phyloP scores from a whole-genome alignment of 1,139 yeast genomes.

The Sugiyamaella novakii region DNA sequence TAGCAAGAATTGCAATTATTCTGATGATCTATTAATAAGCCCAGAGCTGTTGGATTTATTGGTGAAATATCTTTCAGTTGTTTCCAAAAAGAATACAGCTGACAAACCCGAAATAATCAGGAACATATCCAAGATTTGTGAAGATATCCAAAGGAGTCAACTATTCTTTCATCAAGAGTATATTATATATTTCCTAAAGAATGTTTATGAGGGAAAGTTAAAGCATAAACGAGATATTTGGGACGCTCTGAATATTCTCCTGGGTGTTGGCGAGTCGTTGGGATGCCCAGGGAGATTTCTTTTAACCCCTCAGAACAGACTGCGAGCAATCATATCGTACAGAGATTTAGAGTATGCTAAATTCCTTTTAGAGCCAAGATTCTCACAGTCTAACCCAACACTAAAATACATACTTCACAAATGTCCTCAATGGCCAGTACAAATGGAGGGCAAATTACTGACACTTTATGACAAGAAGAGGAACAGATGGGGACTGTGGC shows the following conservation, averaged over 20 bases:
- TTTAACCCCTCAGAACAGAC: neutral
- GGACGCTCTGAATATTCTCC: conserved; percentile 3
- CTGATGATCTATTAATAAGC: neutral
- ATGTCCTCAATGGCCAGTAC: conserved; percentile 17
- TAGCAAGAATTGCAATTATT: neutral
- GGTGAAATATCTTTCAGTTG: neutral
- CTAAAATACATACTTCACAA: conserved; percentile 10
- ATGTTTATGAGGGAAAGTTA: conserved; percentile 4
- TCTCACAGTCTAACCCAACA: conserved; percentile 1
- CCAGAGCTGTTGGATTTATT: neutral
- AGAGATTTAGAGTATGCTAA: conserved; percentile 2
- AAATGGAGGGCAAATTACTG: neutral
- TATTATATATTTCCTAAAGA: conserved; percentile 8
- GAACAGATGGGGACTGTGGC: conserved; percentile 17
- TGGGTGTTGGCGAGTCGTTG: neutral
- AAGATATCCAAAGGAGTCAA: conserved; percentile 2
- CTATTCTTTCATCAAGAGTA: conserved; percentile 17
- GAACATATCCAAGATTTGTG: conserved; percentile 5
- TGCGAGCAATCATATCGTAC: neutral
- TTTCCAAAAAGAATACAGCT: conserved; percentile 8
- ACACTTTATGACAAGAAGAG: conserved; percentile 13
- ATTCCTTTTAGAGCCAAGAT: neutral
- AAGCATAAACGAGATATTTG: conserved; percentile 9
- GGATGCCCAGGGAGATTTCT: neutral
- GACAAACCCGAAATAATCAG: conserved; percentile 1